Evolutionary conservation across 2,329 filamentous ascomycete species (phyloP).

Genomic region (Xylaria arbuscula): DNA sequence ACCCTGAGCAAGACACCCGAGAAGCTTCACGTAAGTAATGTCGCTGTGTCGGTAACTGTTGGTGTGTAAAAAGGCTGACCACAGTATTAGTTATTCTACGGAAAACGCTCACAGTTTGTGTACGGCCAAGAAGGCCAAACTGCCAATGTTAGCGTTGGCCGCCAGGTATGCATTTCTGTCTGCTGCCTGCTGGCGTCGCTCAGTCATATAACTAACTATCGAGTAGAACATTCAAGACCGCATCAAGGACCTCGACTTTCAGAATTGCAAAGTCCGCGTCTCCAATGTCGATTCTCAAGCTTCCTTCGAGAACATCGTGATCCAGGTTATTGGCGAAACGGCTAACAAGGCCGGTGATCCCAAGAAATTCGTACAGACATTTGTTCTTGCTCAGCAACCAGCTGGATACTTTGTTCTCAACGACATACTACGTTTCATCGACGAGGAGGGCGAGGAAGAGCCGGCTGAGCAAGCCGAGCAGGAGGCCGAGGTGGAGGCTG

Average conservation of each 20-base stretch:
- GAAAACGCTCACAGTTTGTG: constrained; percentile 94
- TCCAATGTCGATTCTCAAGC: constrained; percentile 97
- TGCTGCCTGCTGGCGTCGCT: neutral
- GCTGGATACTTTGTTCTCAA: constrained; percentile 99
- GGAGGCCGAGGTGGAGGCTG: constrained; percentile 44
- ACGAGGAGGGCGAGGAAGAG: constrained; percentile 83
- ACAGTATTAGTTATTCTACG: constrained; percentile 81
- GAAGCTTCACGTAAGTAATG: constrained; percentile 78
- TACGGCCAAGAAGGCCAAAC: constrained; percentile 92
- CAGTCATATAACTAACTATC: constrained; percentile 15
- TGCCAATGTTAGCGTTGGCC: constrained; percentile 85
- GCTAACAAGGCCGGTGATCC: constrained; percentile 92
- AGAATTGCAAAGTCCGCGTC: constrained; percentile 98
- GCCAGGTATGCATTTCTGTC: constrained; percentile 72
- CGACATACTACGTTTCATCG: constrained; percentile 94
- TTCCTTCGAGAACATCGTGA: constrained; percentile 92
- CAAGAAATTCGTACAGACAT: constrained; percentile 97
- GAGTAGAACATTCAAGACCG: constrained; percentile 88
- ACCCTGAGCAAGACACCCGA: constrained; percentile 94
- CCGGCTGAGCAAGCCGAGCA: constrained; percentile 57
- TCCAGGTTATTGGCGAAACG: constrained; percentile 97
- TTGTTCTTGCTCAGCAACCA: constrained; percentile 94
- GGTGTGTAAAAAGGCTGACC: constrained; percentile 15
- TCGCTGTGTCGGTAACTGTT: neutral
- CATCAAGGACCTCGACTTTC: constrained; percentile 91